Evolutionary conservation across 257 asterid species (phyloP).

Genomic region (Solanum piurae): DNA sequence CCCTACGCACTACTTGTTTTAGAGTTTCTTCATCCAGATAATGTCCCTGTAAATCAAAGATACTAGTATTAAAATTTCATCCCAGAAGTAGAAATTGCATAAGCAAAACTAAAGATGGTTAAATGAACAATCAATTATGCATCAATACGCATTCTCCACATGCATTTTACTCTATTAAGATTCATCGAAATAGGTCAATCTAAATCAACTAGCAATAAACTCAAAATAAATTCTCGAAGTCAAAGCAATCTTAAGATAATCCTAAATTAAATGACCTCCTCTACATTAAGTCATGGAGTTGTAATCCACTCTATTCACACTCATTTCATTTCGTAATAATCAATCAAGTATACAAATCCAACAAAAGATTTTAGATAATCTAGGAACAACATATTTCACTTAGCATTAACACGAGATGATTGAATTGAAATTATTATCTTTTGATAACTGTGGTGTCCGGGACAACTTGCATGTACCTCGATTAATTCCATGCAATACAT

Average conservation of each 20-base stretch:
- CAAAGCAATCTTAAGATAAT: neutral
- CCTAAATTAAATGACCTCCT: neutral
- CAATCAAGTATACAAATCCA: neutral
- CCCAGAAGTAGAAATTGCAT: neutral
- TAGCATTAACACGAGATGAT: neutral
- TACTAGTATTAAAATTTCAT: neutral
- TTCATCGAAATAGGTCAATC: neutral
- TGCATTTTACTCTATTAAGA: neutral
- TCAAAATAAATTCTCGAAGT: neutral
- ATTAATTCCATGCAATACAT: neutral
- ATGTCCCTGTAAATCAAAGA: slow-evolving; percentile 32
- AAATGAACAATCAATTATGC: neutral
- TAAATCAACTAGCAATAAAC: neutral
- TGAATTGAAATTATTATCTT: neutral
- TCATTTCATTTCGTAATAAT: neutral
- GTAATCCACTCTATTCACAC: neutral
- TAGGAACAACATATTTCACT: neutral
- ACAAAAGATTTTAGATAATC: neutral
- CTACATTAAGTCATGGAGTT: neutral
- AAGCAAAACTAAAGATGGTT: neutral
- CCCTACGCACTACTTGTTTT: slow-evolving; percentile 21
- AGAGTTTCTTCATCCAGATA: slow-evolving; percentile 40
- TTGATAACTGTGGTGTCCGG: neutral
- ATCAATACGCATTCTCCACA: neutral
- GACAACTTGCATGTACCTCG: neutral